phyloP scores from a whole-genome alignment of 371 early-diverging fungal species.

The Chytridiales sp. region DNA sequence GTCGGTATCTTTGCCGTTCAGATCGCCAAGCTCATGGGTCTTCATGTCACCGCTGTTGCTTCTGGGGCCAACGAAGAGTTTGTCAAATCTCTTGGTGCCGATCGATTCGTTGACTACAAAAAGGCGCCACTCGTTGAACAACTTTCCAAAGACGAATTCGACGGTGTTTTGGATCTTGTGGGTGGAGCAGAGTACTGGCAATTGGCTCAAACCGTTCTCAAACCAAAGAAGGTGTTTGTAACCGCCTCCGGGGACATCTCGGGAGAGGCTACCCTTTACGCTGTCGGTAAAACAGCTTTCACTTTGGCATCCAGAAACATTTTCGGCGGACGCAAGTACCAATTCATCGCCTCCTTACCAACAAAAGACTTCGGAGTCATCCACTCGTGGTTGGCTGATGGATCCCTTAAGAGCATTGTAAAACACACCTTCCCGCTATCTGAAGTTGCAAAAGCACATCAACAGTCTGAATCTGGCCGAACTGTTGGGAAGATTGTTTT shows the following conservation, averaged over 20 bases:
- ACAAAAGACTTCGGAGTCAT: slow-evolving; percentile 9
- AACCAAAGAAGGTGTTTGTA: slow-evolving; percentile 37
- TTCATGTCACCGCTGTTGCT: slow-evolving; percentile 55
- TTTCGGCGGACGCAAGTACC: slow-evolving; percentile 29
- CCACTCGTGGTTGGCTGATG: slow-evolving; percentile 17
- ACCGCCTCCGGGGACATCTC: slow-evolving; percentile 51
- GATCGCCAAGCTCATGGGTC: slow-evolving; percentile 38
- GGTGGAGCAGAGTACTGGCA: slow-evolving; percentile 53
- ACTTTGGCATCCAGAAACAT: slow-evolving; percentile 14
- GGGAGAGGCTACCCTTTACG: slow-evolving; percentile 29
- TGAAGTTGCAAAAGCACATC: slow-evolving; percentile 48
- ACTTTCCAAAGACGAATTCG: slow-evolving; percentile 34
- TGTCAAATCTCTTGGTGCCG: slow-evolving; percentile 60
- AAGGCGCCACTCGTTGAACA: slow-evolving; percentile 10
- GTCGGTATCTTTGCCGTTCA: slow-evolving; percentile 32
- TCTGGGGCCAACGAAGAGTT: slow-evolving; percentile 34
- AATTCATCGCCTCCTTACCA: slow-evolving; percentile 40
- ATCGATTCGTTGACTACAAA: slow-evolving; percentile 59
- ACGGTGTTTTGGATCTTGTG: slow-evolving; percentile 53
- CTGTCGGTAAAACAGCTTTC: slow-evolving; percentile 17
- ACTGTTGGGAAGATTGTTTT: slow-evolving; percentile 58
- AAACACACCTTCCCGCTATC: slow-evolving; percentile 31
- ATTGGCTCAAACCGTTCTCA: slow-evolving; percentile 32
- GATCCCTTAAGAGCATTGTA: background rate
- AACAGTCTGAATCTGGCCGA: slow-evolving; percentile 42